Percentiles rank a stretch among this genome's conserved stretches.
phyloP scores from a whole-genome alignment of 768 basidiomycete genomes.

The Pleurotus sapidus region DNA sequence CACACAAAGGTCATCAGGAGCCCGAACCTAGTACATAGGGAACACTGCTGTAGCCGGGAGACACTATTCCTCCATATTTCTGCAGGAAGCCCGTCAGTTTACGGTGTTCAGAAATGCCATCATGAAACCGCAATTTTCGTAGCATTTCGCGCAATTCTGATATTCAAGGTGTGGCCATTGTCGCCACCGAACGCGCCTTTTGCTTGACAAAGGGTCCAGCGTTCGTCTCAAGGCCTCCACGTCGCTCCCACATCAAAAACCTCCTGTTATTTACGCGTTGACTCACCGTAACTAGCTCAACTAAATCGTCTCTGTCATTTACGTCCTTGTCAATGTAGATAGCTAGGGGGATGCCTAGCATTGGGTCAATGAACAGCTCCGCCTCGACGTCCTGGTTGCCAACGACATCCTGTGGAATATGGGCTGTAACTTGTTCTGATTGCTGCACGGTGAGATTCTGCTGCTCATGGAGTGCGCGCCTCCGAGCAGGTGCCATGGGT shows the following conservation, averaged over 20 bases:
- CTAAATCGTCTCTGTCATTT: slow-evolving; percentile 59
- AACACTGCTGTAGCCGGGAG: slow-evolving; percentile 75
- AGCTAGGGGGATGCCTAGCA: slow-evolving; percentile 72
- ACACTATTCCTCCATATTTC: slow-evolving; percentile 77
- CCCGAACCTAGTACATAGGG: slow-evolving; percentile 73
- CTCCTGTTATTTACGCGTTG: slow-evolving; percentile 5
- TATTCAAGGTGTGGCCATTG: no score
- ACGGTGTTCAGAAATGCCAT: not conserved
- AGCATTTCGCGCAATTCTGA: not conserved
- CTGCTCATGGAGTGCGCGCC: slow-evolving; percentile 45
- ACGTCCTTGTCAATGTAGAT: slow-evolving; percentile 85
- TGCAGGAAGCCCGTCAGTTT: slow-evolving; percentile 25
- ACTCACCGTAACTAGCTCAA: slow-evolving; percentile 66
- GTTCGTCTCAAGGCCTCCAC: not conserved
- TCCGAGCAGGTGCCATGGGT: slow-evolving; percentile 84
- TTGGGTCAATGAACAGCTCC: slow-evolving; percentile 76
- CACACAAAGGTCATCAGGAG: not conserved
- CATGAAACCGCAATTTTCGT: not conserved
- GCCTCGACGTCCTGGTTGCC: slow-evolving; percentile 33
- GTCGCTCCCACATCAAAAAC: not conserved
- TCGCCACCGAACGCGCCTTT: not conserved
- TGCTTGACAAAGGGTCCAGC: not conserved
- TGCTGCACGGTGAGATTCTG: slow-evolving; percentile 26
- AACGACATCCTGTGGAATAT: slow-evolving; percentile 21
- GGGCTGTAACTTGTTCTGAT: slow-evolving; percentile 29